Percentiles rank a stretch among this genome's conserved stretches.
These are phyloP conservation scores for Neurospora sp. DNA, from an alignment of 2,329 filamentous ascomycete genomes.

Conservation along the genomic window DNA sequence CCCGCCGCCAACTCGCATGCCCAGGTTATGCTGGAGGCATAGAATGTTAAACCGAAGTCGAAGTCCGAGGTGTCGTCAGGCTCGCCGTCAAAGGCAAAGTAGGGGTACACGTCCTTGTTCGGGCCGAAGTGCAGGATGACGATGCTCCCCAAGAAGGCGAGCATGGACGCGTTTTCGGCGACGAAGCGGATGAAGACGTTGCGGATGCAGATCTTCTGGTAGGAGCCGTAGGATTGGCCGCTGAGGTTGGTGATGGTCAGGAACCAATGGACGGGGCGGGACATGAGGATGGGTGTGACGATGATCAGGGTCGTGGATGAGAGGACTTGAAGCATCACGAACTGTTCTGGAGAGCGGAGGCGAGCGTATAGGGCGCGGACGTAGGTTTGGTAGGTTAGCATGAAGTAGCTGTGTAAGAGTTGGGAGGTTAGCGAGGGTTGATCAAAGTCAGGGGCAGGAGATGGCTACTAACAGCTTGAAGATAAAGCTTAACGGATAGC, in stretches of 20 bases:
- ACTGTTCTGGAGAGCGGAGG: conserved; percentile 54
- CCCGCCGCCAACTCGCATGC: conserved; percentile 55
- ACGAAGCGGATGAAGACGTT: conserved; percentile 59
- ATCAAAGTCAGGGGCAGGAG: background rate
- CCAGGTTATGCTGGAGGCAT: conserved; percentile 55
- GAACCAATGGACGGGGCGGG: conserved; percentile 44
- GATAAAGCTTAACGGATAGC: conserved; percentile 60
- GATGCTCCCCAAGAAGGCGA: conserved; percentile 56
- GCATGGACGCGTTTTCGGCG: conserved; percentile 59
- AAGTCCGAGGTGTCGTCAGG: conserved; percentile 33
- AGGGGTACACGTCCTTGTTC: conserved; percentile 60
- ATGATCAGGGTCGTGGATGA: conserved; percentile 54
- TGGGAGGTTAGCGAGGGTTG: conserved; percentile 4
- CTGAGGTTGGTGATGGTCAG: conserved; percentile 45
- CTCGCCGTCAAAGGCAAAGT: conserved; percentile 52
- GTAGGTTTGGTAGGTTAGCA: conserved; percentile 62
- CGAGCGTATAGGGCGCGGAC: conserved; percentile 59
- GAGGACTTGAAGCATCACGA: conserved; percentile 54
- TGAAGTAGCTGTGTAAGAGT: conserved; percentile 44
- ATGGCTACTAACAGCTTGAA: conserved; percentile 50
- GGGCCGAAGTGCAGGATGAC: conserved; percentile 56
- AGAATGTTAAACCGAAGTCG: conserved; percentile 54
- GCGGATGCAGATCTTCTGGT: conserved; percentile 55
- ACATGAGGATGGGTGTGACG: conserved; percentile 55
- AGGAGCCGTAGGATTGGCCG: conserved; percentile 49